A percentile compares a stretch with the other conserved stretches of the same genome.
Conservation (phyloP, 805 yeast species). For the Lipomyces mesembrius region DNA sequence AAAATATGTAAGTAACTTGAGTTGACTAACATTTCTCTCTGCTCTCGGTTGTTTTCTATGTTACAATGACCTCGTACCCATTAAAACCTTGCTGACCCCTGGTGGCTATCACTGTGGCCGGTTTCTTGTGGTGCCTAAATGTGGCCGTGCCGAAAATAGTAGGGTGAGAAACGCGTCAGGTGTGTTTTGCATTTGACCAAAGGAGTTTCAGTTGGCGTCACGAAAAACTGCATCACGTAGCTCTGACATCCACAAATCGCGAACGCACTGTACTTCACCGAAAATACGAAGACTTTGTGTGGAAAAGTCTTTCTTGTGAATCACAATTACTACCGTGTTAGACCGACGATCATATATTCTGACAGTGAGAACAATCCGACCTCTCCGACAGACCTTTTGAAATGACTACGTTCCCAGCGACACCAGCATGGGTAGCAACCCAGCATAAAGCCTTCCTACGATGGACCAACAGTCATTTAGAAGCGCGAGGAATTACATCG, state of each 20-base stretch:
- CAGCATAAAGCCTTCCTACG: slow-evolving; percentile 49
- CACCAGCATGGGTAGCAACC: slow-evolving; percentile 50
- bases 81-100: not conserved
- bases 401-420: slow-evolving; percentile 1
- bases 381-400: not conserved
- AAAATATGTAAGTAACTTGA: not conserved
- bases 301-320: not conserved
- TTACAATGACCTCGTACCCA: not conserved
- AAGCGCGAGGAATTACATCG: slow-evolving; percentile 40
- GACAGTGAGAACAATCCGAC: not conserved
- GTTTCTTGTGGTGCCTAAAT: not conserved
- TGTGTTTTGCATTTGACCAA: not conserved
- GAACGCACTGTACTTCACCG: not conserved
- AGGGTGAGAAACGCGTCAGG: too few species aligned
- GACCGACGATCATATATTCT: not conserved
- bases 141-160: too few species aligned
- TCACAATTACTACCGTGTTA: not conserved
- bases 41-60: not conserved
- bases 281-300: not conserved
- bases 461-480: slow-evolving; percentile 48
- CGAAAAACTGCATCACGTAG: not conserved
- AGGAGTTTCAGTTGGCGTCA: not conserved
- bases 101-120: not conserved
- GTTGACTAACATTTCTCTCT: not conserved
- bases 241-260: not conserved